phyloP scores from a whole-genome alignment of 148 eudicot genomes.

The Bassia scoparia region DNA sequence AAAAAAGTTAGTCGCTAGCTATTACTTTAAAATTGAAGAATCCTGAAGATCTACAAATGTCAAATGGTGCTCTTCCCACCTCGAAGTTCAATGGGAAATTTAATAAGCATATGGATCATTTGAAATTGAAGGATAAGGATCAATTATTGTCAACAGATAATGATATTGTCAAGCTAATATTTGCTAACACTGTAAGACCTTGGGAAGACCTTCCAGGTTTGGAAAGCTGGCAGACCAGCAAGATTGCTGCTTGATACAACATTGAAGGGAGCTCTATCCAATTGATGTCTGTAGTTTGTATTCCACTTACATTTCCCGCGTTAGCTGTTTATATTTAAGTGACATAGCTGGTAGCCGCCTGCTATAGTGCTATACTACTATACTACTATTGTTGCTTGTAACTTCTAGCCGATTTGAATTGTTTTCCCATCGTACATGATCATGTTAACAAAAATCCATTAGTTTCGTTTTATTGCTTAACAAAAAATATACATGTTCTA shows the following conservation, averaged over 20 bases:
- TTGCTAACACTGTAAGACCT: slow-evolving; percentile 57
- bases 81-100: slow-evolving; percentile 85
- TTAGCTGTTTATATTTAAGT: no score
- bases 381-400: no score
- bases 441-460: no score
- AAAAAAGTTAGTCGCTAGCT: no score
- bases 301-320: no score
- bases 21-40: no score
- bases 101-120: slow-evolving; percentile 51
- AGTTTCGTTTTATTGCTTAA: no score
- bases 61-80: slow-evolving; percentile 37
- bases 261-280: slow-evolving; percentile 78
- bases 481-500: no score
- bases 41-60: slow-evolving; percentile 41
- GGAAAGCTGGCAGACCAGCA: slow-evolving; percentile 75
- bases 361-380: no score
- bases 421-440: no score
- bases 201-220: slow-evolving; percentile 76
- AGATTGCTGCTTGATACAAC: slow-evolving; percentile 84
- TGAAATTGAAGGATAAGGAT: slow-evolving; percentile 51
- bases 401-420: no score
- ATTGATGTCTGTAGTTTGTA: slow-evolving; percentile 72
- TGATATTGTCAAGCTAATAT: slow-evolving; percentile 64
- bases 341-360: no score
- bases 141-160: slow-evolving; percentile 56